These are phyloP conservation scores for Spizellomyces punctatus DNA, from an alignment of 192 early-diverging fungal genomes.

Conservation along the genomic window DNA sequence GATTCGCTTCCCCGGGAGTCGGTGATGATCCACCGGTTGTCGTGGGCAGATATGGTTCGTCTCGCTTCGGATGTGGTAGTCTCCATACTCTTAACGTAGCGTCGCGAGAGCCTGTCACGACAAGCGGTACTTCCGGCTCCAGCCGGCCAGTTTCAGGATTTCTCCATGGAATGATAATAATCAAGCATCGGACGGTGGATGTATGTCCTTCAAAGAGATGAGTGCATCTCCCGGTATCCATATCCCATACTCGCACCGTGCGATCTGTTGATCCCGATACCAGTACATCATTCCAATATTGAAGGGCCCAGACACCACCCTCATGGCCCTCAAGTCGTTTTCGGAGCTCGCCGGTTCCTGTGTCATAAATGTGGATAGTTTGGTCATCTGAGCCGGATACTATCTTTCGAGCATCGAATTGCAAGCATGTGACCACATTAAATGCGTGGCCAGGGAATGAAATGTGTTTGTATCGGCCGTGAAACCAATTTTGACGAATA, in stretches of 20 bases:
- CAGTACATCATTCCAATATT: constrained; percentile 84
- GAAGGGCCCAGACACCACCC: constrained; percentile 97
- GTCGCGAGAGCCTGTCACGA: constrained; percentile 95
- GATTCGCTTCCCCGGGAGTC: neutral
- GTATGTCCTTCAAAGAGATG: constrained; percentile 95
- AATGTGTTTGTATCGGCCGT: constrained; percentile 71
- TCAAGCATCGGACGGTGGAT: constrained; percentile 90
- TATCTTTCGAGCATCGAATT: constrained; percentile 96
- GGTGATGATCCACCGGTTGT: constrained; percentile 23
- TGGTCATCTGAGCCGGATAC: constrained; percentile 92
- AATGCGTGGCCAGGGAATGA: constrained; percentile 81
- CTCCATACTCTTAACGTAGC: constrained; percentile 92
- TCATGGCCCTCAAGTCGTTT: constrained; percentile 79
- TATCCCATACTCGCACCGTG: constrained; percentile 96
- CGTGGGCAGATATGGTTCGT: constrained; percentile 48
- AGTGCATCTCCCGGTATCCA: constrained; percentile 84
- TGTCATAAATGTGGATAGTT: constrained; percentile 92
- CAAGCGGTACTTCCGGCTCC: constrained; percentile 67
- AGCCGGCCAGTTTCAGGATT: constrained; percentile 37
- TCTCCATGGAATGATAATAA: constrained; percentile 71
- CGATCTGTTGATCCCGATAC: constrained; percentile 95
- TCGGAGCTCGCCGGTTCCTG: constrained; percentile 71
- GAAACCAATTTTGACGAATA: constrained; percentile 83
- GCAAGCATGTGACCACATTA: constrained; percentile 92
- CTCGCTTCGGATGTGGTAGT: constrained; percentile 75